Conservation (phyloP, 495 filamentous ascomycete genomes). For the Xylaria sp. region DNA sequence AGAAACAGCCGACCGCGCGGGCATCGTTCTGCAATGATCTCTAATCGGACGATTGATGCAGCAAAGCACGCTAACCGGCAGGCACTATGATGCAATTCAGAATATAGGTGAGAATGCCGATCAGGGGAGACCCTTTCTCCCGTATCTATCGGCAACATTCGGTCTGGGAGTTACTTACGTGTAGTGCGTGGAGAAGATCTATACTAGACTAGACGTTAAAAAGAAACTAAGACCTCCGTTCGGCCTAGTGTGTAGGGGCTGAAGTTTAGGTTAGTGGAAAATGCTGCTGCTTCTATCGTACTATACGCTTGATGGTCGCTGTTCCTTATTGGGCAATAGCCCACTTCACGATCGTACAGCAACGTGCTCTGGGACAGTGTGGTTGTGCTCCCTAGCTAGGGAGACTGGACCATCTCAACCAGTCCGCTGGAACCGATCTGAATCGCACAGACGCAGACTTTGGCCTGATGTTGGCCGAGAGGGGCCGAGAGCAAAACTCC, state of each 20-base stretch:
- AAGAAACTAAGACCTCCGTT: slow-evolving; percentile 16
- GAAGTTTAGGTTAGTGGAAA: not conserved
- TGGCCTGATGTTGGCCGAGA: slow-evolving; percentile 18
- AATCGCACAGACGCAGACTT: slow-evolving; percentile 1
- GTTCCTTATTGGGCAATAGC: not conserved
- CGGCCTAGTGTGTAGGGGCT: not conserved
- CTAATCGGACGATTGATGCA: not conserved
- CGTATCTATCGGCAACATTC: slow-evolving; percentile 3
- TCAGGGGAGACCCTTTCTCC: slow-evolving; percentile 2
- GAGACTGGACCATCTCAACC: not conserved
- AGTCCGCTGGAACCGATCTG: slow-evolving; percentile 20
- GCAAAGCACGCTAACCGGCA: not conserved
- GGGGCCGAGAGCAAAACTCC: not conserved
- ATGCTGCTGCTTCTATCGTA: not conserved
- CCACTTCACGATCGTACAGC: slow-evolving; percentile 9
- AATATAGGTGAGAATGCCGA: slow-evolving; percentile 4
- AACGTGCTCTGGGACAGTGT: not conserved
- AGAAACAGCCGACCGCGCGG: not conserved
- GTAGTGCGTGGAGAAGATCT: slow-evolving; percentile 9
- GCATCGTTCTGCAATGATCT: not conserved
- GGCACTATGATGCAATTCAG: slow-evolving; percentile 17
- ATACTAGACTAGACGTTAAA: not conserved
- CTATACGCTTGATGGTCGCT: too few species aligned
- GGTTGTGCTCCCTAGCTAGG: too few species aligned
- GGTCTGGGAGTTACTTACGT: not conserved